These are phyloP conservation scores for Auxenochlorella protothecoides DNA, from an alignment of 139 green algal genomes.

Conservation along the genomic window DNA sequence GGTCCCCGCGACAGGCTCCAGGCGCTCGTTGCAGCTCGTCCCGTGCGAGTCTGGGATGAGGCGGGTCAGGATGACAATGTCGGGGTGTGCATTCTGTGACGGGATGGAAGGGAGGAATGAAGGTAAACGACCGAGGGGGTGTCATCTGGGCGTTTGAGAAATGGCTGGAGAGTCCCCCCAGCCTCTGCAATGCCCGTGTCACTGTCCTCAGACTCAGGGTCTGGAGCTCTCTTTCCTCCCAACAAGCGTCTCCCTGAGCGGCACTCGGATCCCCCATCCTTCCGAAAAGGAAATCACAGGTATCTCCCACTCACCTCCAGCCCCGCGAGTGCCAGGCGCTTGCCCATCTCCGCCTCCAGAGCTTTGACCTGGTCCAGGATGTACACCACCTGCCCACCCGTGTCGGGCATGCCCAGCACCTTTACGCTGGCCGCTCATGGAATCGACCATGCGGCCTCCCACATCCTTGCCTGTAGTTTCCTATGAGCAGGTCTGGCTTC, in stretches of 20 bases:
- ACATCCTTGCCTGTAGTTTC: slow-evolving; percentile 52
- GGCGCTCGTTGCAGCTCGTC: slow-evolving; percentile 67
- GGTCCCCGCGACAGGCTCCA: slow-evolving; percentile 62
- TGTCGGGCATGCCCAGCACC: slow-evolving; percentile 68
- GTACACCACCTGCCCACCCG: slow-evolving; percentile 68
- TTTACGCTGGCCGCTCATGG: too few species aligned
- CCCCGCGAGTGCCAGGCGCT: slow-evolving; percentile 38
- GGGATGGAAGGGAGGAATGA: neutral
- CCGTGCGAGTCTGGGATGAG: slow-evolving; percentile 66
- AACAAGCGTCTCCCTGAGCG: too few species aligned
- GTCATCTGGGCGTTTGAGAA: too few species aligned
- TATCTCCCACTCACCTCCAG: too few species aligned
- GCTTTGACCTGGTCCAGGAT: slow-evolving; percentile 71
- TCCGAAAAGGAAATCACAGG: too few species aligned
- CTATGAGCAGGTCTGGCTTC: slow-evolving; percentile 72
- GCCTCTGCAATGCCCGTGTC: too few species aligned
- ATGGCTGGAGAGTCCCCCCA: too few species aligned
- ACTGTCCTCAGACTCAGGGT: too few species aligned
- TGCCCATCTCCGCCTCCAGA: slow-evolving; percentile 54
- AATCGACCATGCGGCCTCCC: neutral
- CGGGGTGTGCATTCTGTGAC: slow-evolving; percentile 8
- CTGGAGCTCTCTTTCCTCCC: too few species aligned
- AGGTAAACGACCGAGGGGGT: neutral
- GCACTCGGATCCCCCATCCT: too few species aligned
- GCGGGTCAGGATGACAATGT: slow-evolving; percentile 64